phyloP scores from a whole-genome alignment of 1,139 yeast genomes.

The Debaryomyces subglobosus region DNA sequence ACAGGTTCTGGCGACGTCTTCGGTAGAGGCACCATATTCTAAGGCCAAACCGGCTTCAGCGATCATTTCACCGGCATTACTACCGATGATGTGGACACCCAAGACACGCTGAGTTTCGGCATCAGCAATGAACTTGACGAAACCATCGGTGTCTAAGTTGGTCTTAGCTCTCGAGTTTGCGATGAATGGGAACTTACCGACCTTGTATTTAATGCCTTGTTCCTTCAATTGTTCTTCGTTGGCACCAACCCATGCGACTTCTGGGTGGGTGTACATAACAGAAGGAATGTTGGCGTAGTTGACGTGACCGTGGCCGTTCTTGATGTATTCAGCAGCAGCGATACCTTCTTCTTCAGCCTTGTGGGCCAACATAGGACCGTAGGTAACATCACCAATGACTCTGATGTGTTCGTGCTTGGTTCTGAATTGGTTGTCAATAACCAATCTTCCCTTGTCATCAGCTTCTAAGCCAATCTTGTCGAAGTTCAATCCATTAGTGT shows the following conservation, averaged over 20 bases:
- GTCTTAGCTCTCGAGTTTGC: constrained; percentile 99
- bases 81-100: constrained; percentile 97
- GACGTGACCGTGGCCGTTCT: constrained; percentile 95
- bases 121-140: constrained; percentile 93
- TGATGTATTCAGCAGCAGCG: constrained; percentile 95
- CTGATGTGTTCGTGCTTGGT: constrained; percentile 92
- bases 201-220: constrained; percentile 87
- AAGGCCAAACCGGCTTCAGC: constrained; percentile 98
- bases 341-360: constrained; percentile 99
- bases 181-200: constrained; percentile 97
- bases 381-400: constrained; percentile 97
- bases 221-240: constrained; percentile 94
- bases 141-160: constrained; percentile 94
- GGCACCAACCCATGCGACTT: constrained; percentile 99
- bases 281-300: constrained; percentile 97
- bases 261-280: constrained; percentile 99
- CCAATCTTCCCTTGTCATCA: constrained; percentile 90
- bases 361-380: constrained; percentile 99
- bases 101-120: constrained; percentile 95
- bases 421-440: constrained; percentile 91
- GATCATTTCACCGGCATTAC: constrained; percentile 99
- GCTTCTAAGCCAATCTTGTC: constrained; percentile 88
- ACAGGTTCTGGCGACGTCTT: constrained; percentile 95
- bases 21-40: constrained; percentile 98
- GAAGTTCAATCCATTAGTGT: constrained; percentile 84